Evolutionary conservation across 345 rosid species (phyloP).

Genomic region (Limnanthes douglasii): DNA sequence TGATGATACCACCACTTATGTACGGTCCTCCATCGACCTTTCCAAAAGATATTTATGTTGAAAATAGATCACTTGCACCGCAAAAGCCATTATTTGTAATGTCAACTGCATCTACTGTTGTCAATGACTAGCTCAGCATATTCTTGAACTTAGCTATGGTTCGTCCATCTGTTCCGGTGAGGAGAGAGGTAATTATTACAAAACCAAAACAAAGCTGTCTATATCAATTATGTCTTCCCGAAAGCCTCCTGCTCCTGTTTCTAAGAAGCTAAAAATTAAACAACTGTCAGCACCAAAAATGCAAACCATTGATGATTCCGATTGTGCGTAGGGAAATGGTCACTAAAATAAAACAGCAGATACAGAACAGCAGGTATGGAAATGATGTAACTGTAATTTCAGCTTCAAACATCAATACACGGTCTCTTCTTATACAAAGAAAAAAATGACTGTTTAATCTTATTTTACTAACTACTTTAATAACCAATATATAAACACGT

Average conservation of each 20-base stretch:
- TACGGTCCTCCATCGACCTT: slow-evolving; percentile 86
- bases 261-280: slow-evolving; percentile 27
- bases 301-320: slow-evolving; percentile 79
- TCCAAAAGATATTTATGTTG: slow-evolving; percentile 30
- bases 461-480: too few species aligned
- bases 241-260: slow-evolving; percentile 17
- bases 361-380: too few species aligned
- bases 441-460: too few species aligned
- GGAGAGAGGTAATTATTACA: slow-evolving; percentile 56
- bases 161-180: slow-evolving; percentile 91
- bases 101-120: slow-evolving; percentile 97
- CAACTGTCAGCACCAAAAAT: slow-evolving; percentile 36
- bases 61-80: slow-evolving; percentile 35
- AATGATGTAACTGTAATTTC: too few species aligned
- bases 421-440: too few species aligned
- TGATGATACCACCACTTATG: slow-evolving; percentile 96
- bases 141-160: slow-evolving; percentile 85
- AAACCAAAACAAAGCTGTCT: slow-evolving; percentile 58
- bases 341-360: too few species aligned
- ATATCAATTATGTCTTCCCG: slow-evolving; percentile 30
- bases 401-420: too few species aligned
- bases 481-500: too few species aligned
- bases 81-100: slow-evolving; percentile 88
- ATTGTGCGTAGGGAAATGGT: too few species aligned
- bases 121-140: slow-evolving; percentile 94